These are phyloP conservation scores for Cyclotella atomus DNA, from an alignment of 108 stramenopile species.

Conservation along the genomic window DNA sequence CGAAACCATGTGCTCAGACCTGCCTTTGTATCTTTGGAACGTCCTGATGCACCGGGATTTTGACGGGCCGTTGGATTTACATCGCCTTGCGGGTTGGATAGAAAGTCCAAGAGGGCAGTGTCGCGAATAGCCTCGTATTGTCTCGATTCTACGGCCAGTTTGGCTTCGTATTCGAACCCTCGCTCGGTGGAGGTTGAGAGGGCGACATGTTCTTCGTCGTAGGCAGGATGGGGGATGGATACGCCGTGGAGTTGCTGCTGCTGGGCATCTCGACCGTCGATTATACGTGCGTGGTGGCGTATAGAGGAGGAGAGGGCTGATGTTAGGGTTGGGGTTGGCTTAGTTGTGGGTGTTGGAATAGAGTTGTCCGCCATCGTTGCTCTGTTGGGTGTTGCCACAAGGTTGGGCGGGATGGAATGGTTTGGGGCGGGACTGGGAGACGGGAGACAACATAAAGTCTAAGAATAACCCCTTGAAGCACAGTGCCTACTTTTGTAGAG, in stretches of 20 bases:
- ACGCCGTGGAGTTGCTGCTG: background rate
- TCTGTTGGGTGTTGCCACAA: too few species aligned
- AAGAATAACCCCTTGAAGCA: too few species aligned
- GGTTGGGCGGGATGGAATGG: too few species aligned
- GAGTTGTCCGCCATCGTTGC: too few species aligned
- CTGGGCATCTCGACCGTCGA: conserved; percentile 24
- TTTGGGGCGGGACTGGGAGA: too few species aligned
- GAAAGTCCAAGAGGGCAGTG: conserved; percentile 9
- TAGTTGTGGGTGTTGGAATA: too few species aligned
- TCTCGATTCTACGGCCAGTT: background rate
- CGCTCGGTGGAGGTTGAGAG: conserved; percentile 26
- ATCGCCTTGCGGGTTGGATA: conserved; percentile 16
- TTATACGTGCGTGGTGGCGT: conserved; percentile 36
- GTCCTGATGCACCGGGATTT: background rate
- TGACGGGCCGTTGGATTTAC: background rate
- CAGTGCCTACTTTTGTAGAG: too few species aligned
- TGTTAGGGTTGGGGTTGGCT: conserved; percentile 18
- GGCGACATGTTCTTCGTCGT: conserved; percentile 32
- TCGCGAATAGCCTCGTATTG: background rate
- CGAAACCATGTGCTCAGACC: conserved; percentile 21
- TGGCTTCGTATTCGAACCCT: conserved; percentile 24
- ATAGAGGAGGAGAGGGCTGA: conserved; percentile 34
- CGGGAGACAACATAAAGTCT: too few species aligned
- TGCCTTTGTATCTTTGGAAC: background rate
- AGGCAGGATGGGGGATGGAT: conserved; percentile 6